Evolutionary conservation across 371 early-diverging fungal genomes (phyloP).

Genomic region (Rhizopus delemar): DNA sequence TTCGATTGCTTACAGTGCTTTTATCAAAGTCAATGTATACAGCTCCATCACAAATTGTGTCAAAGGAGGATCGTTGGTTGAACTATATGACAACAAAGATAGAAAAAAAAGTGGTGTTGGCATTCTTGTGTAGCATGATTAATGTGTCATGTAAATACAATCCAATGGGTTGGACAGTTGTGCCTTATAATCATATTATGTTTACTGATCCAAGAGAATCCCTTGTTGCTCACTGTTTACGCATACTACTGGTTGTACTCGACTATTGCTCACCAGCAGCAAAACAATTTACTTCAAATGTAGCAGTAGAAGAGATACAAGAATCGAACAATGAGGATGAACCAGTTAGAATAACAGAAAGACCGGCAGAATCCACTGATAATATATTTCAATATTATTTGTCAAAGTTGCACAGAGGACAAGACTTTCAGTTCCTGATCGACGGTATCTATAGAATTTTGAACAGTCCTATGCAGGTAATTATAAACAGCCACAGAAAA

Average conservation of each 20-base stretch:
- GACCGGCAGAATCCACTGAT: slow-evolving; percentile 21
- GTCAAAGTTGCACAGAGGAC: slow-evolving; percentile 68
- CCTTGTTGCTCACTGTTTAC: slow-evolving; percentile 65
- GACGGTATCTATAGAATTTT: slow-evolving; percentile 72
- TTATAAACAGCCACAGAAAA: background rate
- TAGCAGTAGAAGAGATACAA: background rate
- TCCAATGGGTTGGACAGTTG: slow-evolving; percentile 72
- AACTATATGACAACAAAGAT: slow-evolving; percentile 59
- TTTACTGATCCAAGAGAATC: slow-evolving; percentile 71
- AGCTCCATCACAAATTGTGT: slow-evolving; percentile 58
- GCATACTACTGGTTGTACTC: slow-evolving; percentile 63
- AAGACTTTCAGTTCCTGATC: slow-evolving; percentile 73
- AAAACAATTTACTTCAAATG: background rate
- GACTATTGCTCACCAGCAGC: slow-evolving; percentile 52
- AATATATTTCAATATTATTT: slow-evolving; percentile 69
- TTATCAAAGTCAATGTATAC: slow-evolving; percentile 82
- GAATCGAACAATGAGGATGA: background rate
- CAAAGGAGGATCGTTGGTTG: slow-evolving; percentile 63
- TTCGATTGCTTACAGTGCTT: slow-evolving; percentile 74
- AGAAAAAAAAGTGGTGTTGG: slow-evolving; percentile 73
- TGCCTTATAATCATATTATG: slow-evolving; percentile 80
- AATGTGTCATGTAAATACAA: slow-evolving; percentile 76
- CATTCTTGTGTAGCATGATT: slow-evolving; percentile 77
- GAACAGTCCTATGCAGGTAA: slow-evolving; percentile 71
- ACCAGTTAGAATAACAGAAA: background rate